phyloP scores from a whole-genome alignment of 495 filamentous ascomycete species.

The Endocarpon pusillum region DNA sequence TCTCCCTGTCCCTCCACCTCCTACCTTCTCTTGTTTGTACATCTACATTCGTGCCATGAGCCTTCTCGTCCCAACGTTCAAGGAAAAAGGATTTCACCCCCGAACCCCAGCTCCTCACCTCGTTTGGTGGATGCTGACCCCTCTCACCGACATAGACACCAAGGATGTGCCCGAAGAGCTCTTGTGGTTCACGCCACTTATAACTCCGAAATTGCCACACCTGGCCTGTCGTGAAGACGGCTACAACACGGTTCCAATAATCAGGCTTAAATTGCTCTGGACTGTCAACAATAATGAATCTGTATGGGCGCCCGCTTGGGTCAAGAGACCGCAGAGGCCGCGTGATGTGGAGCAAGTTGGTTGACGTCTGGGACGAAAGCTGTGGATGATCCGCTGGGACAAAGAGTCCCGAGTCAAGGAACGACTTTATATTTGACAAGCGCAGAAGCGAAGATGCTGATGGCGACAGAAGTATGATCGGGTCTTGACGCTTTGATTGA shows the following conservation, averaged over 20 bases:
- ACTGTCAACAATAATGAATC: conserved; percentile 88
- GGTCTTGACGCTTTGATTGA: conserved; percentile 50
- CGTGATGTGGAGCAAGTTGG: conserved; percentile 68
- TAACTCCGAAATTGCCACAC: conserved; percentile 98
- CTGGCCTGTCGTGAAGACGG: conserved; percentile 95
- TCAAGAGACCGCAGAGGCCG: conserved; percentile 59
- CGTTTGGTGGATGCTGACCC: conserved; percentile 61
- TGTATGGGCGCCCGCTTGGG: conserved; percentile 42
- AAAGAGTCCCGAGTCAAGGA: conserved; percentile 76
- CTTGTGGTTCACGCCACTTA: conserved; percentile 79
- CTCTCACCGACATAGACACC: conserved; percentile 87
- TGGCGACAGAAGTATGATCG: conserved; percentile 97
- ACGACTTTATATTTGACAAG: conserved; percentile 91
- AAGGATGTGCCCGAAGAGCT: conserved; percentile 73
- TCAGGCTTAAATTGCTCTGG: conserved; percentile 92
- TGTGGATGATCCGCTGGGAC: conserved; percentile 54
- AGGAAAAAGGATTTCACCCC: conserved; percentile 57
- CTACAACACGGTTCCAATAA: conserved; percentile 92
- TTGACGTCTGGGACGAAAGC: conserved; percentile 35
- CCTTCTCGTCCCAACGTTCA: conserved; percentile 58
- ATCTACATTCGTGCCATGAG: conserved; percentile 4
- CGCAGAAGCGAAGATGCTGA: conserved; percentile 93
- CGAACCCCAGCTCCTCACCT: conserved; percentile 69
- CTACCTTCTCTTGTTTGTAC: conserved; percentile 32
- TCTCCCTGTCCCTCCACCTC: conserved; percentile 81